Conservation (phyloP, 2,329 filamentous ascomycete species). For the Aspergillus bombycis region DNA sequence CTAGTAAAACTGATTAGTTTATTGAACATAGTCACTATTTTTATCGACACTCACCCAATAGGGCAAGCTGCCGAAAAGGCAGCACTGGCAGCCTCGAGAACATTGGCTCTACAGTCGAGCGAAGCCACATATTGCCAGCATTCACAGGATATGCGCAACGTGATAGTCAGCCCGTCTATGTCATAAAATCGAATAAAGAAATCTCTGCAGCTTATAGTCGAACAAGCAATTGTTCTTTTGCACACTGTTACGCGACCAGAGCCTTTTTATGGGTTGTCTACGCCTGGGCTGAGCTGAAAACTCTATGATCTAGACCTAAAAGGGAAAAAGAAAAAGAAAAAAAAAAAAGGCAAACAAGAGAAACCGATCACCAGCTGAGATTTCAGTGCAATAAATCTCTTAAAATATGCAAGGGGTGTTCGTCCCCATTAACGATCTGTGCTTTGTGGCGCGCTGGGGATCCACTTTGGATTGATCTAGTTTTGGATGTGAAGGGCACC, state of each 20-base stretch:
- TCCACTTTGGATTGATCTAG: neutral
- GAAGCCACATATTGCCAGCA: neutral
- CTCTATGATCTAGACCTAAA: neutral
- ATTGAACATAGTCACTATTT: too few species aligned
- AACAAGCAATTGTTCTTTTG: neutral
- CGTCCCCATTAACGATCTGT: neutral
- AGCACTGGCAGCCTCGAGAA: slow-evolving; percentile 57
- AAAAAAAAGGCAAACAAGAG: neutral
- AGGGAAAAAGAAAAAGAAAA: neutral
- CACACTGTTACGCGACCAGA: neutral
- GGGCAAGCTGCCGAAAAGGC: slow-evolving; percentile 74
- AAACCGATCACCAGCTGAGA: neutral
- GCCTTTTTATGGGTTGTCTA: neutral
- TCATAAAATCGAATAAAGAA: neutral
- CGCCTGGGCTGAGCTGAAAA: neutral
- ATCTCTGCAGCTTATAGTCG: neutral
- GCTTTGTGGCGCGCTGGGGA: neutral
- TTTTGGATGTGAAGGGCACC: neutral
- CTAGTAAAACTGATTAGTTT: slow-evolving; percentile 44
- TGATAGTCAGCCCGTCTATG: neutral
- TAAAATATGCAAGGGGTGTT: neutral
- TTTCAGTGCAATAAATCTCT: neutral
- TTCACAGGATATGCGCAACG: neutral
- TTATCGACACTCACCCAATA: slow-evolving; percentile 64
- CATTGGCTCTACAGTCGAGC: neutral